These are phyloP conservation scores for Trypanosoma vivax DNA, from an alignment of 208 protist species.

Conservation along the genomic window DNA sequence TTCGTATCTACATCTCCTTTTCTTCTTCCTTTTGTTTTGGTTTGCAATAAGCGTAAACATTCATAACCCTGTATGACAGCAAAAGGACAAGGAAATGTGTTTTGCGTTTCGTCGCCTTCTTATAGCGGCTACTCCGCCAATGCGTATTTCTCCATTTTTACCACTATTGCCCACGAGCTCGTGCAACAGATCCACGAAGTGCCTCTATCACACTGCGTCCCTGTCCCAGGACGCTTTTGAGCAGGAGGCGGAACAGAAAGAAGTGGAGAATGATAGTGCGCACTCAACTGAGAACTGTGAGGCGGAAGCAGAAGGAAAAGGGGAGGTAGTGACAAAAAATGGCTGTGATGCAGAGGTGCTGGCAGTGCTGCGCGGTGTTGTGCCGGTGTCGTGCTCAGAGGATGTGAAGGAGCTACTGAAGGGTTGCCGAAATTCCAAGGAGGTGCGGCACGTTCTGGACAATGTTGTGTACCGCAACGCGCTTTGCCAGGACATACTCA, in stretches of 20 bases:
- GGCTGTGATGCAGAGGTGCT: conserved; percentile 26
- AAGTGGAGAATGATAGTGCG: not conserved
- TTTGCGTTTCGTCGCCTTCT: not conserved
- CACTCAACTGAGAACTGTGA: not conserved
- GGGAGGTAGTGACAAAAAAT: conserved; percentile 6
- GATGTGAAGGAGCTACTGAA: conserved; percentile 58
- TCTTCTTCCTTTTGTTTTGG: not conserved
- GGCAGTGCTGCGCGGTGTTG: conserved; percentile 33
- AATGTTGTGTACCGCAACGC: conserved; percentile 63
- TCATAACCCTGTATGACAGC: not conserved
- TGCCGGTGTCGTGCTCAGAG: conserved; percentile 37
- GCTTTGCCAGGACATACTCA: conserved; percentile 70
- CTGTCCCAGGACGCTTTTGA: conserved; percentile 12
- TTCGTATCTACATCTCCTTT: too few relatives aligned
- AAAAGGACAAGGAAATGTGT: not conserved
- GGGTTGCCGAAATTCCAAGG: conserved; percentile 51
- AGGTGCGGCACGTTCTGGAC: conserved; percentile 71
- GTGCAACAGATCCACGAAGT: too few relatives aligned
- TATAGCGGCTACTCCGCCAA: not conserved
- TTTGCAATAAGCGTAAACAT: not conserved
- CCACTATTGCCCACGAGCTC: too few relatives aligned
- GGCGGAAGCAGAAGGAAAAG: not conserved
- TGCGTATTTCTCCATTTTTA: too few relatives aligned
- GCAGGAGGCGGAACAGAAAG: not conserved
- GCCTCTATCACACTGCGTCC: too few relatives aligned